phyloP scores from a whole-genome alignment of 345 rosid species.

The Microthlaspi erraticum region DNA sequence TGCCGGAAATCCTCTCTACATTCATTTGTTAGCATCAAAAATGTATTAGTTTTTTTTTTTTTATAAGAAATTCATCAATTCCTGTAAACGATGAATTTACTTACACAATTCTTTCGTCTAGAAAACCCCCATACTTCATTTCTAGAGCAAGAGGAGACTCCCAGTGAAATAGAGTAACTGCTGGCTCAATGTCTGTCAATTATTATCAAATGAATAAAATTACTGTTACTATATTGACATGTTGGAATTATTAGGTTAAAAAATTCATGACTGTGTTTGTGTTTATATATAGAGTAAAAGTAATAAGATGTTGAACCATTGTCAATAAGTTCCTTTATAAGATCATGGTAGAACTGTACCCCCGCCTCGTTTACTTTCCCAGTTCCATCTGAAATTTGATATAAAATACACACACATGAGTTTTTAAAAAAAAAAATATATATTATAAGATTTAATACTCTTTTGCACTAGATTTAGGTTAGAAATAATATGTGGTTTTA shows the following conservation, averaged over 20 bases:
- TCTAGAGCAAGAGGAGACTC: slow-evolving; percentile 44
- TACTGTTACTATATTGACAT: neutral
- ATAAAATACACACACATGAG: neutral
- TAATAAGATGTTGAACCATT: slow-evolving; percentile 41
- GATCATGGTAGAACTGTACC: slow-evolving; percentile 49
- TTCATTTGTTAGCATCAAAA: neutral
- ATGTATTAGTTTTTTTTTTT: too few relatives aligned
- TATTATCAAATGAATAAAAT: neutral
- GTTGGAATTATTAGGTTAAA: neutral
- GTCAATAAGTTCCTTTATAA: slow-evolving; percentile 46
- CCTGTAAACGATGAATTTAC: slow-evolving; percentile 6
- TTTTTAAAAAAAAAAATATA: neutral
- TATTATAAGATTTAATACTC: neutral
- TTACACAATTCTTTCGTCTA: slow-evolving; percentile 34
- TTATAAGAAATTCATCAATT: neutral
- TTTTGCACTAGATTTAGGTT: slow-evolving; percentile 3
- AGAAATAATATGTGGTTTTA: neutral
- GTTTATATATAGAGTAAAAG: neutral
- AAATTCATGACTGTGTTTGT: neutral
- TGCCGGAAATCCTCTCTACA: slow-evolving; percentile 40
- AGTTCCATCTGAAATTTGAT: slow-evolving; percentile 43
- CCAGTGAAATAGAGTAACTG: slow-evolving; percentile 45
- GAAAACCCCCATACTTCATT: slow-evolving; percentile 29
- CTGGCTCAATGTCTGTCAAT: slow-evolving; percentile 33
- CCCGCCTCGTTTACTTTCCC: slow-evolving; percentile 43